phyloP scores from a whole-genome alignment of 78 protist species.

The Dictyostelium intermedium region DNA sequence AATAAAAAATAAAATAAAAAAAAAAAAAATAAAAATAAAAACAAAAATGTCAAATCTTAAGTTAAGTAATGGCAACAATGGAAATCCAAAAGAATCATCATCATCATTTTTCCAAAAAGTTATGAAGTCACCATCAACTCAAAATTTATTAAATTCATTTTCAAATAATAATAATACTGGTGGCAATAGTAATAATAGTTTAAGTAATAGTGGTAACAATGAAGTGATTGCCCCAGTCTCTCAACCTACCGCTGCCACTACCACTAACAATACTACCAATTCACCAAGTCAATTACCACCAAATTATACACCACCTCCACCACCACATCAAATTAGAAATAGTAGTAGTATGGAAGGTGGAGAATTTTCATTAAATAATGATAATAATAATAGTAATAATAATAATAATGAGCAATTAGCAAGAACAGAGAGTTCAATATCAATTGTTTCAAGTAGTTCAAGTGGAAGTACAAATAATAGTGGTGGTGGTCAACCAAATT shows the following conservation, averaged over 20 bases:
- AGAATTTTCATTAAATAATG: background rate
- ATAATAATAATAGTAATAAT: background rate
- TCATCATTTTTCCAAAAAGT: slow-evolving; percentile 52
- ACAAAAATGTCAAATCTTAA: background rate
- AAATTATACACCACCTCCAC: background rate
- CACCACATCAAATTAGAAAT: background rate
- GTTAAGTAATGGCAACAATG: background rate
- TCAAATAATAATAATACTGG: background rate
- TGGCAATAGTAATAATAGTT: no score
- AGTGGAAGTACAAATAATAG: background rate
- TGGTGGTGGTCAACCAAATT: background rate
- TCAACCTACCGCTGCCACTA: no score
- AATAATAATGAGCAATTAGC: background rate
- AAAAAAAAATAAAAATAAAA: background rate
- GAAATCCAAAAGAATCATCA: background rate
- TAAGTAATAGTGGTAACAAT: background rate
- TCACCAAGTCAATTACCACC: background rate
- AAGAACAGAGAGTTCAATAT: slow-evolving; percentile 26
- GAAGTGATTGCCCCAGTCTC: no score
- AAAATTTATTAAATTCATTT: slow-evolving; percentile 8
- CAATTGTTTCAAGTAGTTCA: background rate
- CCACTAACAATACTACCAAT: background rate
- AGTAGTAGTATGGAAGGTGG: background rate
- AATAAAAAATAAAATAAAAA: background rate
- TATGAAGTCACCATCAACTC: slow-evolving; percentile 57